Evolutionary conservation across 1,139 yeast genomes (phyloP), one percentile per base, ranked within the genome.

Genomic region (Pichia sp.): DNA sequence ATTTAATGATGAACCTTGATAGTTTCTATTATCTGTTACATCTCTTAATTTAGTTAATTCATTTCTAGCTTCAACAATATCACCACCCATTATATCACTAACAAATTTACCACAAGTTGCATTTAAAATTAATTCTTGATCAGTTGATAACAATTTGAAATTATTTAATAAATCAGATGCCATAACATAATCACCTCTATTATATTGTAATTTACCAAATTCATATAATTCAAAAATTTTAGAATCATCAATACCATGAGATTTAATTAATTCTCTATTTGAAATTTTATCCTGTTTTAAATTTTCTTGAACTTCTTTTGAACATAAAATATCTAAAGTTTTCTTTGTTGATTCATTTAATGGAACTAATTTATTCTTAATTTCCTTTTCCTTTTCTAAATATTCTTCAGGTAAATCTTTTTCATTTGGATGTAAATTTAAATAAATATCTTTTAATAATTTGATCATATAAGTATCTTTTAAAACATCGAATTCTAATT

Each of bases 51-150:
- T 75, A 51, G 66, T 66, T 48, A 79, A 64, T 60, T 77, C 82
- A 53, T 74, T 78, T 38, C 71, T 60, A 2, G 82, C 77, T 42
- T 72, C 71, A 32, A 68, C 72, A 76, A 78, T 75, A 52, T 78
- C 73, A 51, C 72, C 64, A 37, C 74, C 69, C 53, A 78, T 67
- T 53, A 80, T 76, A 55, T 78, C 82, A 39, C 78, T 70, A 1
- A 84, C 81, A 25, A 79, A 66, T 58, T 75, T 75, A 59, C 83
- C 83, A 82, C 83, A 79, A n/a, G 82, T 76, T 29, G 83, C 81
- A 49, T 78, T 75, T 44, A 74, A 63, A 51, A 74, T 71, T 52
- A 74, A 64, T 32, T 75, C 73, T 52, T 66, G 66, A 59, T 78
- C 74, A 35, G 76, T 73, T 26, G 82, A 76, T 32, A 79, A 66